A percentile compares a stretch with the other conserved stretches of the same genome.
Evolutionary conservation across 257 asterid genomes (phyloP).

Genomic region (Nicotiana obtusifolia): DNA sequence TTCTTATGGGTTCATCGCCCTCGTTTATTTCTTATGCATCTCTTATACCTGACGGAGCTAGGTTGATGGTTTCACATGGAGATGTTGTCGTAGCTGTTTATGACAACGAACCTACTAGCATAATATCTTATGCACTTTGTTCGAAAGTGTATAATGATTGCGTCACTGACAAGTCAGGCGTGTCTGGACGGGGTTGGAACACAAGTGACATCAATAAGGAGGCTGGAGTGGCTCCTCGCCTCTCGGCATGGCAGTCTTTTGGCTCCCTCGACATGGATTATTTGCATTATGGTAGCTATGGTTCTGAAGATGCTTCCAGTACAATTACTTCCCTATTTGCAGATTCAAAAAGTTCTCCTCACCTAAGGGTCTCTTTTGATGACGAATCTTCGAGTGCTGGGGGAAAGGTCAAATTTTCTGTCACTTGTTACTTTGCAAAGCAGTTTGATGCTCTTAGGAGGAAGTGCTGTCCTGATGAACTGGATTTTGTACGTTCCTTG

Average conservation of each 20-base stretch:
- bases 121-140: constrained; percentile 69
- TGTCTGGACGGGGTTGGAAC: constrained; percentile 30
- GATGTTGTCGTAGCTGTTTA: constrained; percentile 54
- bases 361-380: constrained; percentile 65
- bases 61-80: constrained; percentile 52
- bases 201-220: constrained; percentile 29
- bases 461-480: constrained; percentile 69
- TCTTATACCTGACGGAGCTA: constrained; percentile 69
- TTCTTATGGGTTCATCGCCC: constrained; percentile 28
- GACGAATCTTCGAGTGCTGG: constrained; percentile 41
- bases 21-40: constrained; percentile 49
- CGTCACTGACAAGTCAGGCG: constrained; percentile 34
- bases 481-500: constrained; percentile 67
- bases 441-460: constrained; percentile 71
- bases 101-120: constrained; percentile 86
- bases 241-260: constrained; percentile 64
- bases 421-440: constrained; percentile 76
- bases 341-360: constrained; percentile 60
- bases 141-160: constrained; percentile 62
- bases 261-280: constrained; percentile 62
- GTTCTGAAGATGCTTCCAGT: constrained; percentile 49
- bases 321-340: constrained; percentile 29
- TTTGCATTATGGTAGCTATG: constrained; percentile 42
- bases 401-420: constrained; percentile 71
- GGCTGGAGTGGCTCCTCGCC: constrained; percentile 39